These are phyloP conservation scores for Aureobasidium lini DNA, from an alignment of 2,329 filamentous ascomycete genomes.

Conservation along the genomic window DNA sequence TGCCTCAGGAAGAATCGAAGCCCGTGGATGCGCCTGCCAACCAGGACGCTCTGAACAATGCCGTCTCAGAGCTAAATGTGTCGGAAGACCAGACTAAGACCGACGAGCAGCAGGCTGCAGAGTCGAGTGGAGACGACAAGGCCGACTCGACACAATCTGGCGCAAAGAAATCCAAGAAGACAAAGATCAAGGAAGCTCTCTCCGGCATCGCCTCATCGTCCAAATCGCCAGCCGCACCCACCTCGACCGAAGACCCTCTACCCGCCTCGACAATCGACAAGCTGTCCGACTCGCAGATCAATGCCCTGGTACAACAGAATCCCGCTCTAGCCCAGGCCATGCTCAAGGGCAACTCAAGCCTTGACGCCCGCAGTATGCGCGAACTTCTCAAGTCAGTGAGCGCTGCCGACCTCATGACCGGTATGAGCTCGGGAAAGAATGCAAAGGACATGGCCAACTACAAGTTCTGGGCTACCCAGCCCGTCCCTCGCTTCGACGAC, in stretches of 20 bases:
- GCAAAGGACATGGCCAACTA: constrained; percentile 94
- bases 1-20: constrained; percentile 57
- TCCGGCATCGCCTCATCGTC: constrained; percentile 13
- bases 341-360: neutral
- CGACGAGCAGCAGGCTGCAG: constrained; percentile 19
- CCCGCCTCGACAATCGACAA: constrained; percentile 12
- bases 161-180: constrained; percentile 56
- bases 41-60: constrained; percentile 41
- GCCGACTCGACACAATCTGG: constrained; percentile 28
- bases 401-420: constrained; percentile 66
- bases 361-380: constrained; percentile 22
- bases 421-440: constrained; percentile 75
- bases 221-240: constrained; percentile 12
- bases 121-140: neutral
- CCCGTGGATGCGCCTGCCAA: constrained; percentile 46
- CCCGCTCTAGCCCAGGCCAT: constrained; percentile 14
- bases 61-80: constrained; percentile 39
- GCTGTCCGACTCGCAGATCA: constrained; percentile 15
- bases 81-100: constrained; percentile 22
- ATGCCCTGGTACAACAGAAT: constrained; percentile 14
- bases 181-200: constrained; percentile 42
- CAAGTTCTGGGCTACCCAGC: constrained; percentile 98
- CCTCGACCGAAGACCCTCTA: constrained; percentile 13
- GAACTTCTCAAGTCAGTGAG: constrained; percentile 55
- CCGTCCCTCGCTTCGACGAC: constrained; percentile 72